Conservation (phyloP, 805 yeast genomes). For the Helenozyma baotianmanensis region DNA sequence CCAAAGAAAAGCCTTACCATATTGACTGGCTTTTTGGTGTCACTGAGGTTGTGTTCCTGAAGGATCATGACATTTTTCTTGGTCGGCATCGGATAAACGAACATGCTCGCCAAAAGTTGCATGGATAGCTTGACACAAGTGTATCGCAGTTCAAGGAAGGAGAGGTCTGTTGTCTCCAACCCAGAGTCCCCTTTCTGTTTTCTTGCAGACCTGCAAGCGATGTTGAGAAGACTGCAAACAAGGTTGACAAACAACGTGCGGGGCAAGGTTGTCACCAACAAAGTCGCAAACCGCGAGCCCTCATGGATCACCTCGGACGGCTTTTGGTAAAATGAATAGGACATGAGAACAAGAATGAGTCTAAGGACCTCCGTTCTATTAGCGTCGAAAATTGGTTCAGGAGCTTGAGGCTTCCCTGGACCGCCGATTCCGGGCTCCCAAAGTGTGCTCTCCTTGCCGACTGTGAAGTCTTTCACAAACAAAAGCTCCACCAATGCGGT, state of each 20-base stretch:
- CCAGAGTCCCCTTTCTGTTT: constrained; percentile 41
- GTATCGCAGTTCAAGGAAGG: constrained; percentile 40
- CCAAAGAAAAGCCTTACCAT: constrained; percentile 49
- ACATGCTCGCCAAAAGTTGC: constrained; percentile 57
- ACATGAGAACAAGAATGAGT: constrained; percentile 54
- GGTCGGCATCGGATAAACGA: constrained; percentile 59
- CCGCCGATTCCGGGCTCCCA: constrained; percentile 85
- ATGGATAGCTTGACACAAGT: constrained; percentile 50
- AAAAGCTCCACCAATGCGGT: constrained; percentile 40
- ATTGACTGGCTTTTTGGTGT: constrained; percentile 38
- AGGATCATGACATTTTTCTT: constrained; percentile 8
- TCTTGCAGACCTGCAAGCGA: constrained; percentile 48
- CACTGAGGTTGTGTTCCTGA: constrained; percentile 21
- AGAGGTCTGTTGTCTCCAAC: constrained; percentile 25
- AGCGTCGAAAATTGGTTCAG: constrained; percentile 42
- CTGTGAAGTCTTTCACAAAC: constrained; percentile 28
- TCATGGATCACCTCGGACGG: constrained; percentile 37
- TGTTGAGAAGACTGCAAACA: constrained; percentile 68
- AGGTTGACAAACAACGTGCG: constrained; percentile 45
- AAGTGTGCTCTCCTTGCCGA: constrained; percentile 20
- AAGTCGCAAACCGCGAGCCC: constrained; percentile 62
- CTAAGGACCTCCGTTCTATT: constrained; percentile 67
- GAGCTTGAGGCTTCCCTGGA: constrained; percentile 22
- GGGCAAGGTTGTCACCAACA: constrained; percentile 47
- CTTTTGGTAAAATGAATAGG: constrained; percentile 53